Conservation (phyloP, 306 rosid species). For the Ormosia emarginata region DNA sequence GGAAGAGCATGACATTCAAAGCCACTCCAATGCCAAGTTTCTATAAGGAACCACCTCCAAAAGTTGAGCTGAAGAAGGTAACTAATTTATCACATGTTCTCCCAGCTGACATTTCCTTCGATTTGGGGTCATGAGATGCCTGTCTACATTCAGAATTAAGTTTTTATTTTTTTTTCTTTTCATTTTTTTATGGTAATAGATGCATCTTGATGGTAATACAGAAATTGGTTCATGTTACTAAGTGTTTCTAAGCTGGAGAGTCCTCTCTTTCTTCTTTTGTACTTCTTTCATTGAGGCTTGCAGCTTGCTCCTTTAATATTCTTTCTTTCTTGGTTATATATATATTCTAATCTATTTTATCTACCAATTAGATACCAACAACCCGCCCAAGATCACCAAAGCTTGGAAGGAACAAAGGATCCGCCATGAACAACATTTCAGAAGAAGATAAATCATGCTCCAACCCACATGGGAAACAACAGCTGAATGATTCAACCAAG, state of each 20-base stretch:
- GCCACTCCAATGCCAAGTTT: slow-evolving; percentile 96
- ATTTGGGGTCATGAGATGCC: neutral
- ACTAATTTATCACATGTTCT: neutral
- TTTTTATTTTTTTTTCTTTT: neutral
- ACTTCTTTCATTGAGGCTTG: neutral
- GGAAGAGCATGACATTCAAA: slow-evolving; percentile 78
- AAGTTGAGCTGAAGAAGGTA: slow-evolving; percentile 87
- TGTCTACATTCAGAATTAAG: neutral
- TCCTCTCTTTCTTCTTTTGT: neutral
- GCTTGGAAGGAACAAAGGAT: slow-evolving; percentile 74
- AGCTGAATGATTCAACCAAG: slow-evolving; percentile 42
- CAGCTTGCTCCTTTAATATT: neutral
- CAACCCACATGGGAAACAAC: slow-evolving; percentile 45
- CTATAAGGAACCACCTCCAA: slow-evolving; percentile 92
- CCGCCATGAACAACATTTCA: slow-evolving; percentile 33
- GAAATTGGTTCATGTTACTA: neutral
- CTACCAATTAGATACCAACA: slow-evolving; percentile 65
- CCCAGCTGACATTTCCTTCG: neutral
- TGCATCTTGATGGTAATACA: neutral
- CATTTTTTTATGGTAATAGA: neutral
- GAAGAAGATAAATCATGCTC: slow-evolving; percentile 42
- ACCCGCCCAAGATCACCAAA: slow-evolving; percentile 88
- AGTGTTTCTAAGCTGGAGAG: neutral
- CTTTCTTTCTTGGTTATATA: neutral
- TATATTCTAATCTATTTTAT: neutral